Evolutionary conservation across 805 yeast species (phyloP).

Genomic region (Kazachstania taianensis): DNA sequence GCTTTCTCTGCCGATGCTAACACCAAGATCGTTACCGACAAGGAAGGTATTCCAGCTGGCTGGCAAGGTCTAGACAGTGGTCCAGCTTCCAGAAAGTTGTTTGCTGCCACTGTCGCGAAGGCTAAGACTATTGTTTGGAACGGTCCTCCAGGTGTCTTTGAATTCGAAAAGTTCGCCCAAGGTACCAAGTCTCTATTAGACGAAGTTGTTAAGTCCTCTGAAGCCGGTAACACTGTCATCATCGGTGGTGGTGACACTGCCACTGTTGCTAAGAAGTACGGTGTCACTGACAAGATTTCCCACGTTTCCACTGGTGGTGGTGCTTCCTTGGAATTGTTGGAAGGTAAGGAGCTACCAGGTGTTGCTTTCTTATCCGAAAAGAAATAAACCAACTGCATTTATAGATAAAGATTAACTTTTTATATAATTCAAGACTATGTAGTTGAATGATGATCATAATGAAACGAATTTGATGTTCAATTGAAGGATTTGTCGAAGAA

Average conservation of each 20-base stretch:
- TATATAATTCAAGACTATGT: too few relatives aligned
- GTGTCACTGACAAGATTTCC: conserved; percentile 90
- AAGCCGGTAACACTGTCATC: conserved; percentile 87
- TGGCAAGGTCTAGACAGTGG: conserved; percentile 98
- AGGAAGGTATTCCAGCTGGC: conserved; percentile 87
- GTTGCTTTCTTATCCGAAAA: conserved; percentile 85
- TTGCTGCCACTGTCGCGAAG: conserved; percentile 71
- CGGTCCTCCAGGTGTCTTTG: conserved; percentile 99
- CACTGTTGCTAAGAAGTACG: conserved; percentile 96
- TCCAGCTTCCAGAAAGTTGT: conserved; percentile 75
- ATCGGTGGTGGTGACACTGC: conserved; percentile 99
- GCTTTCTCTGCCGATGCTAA: conserved; percentile 87
- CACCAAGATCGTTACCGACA: conserved; percentile 74
- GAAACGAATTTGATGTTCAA: too few relatives aligned
- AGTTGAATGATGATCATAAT: too few relatives aligned
- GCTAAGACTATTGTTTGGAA: conserved; percentile 99
- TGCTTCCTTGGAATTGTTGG: conserved; percentile 96
- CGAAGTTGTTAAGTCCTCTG: conserved; percentile 78
- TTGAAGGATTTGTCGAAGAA: too few relatives aligned
- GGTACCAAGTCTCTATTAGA: conserved; percentile 91
- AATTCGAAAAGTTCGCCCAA: conserved; percentile 80
- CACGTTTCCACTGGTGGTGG: conserved; percentile 99
- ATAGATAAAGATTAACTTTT: too few relatives aligned
- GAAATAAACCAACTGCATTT: conserved; percentile 18
- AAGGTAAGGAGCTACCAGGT: conserved; percentile 98